phyloP scores from a whole-genome alignment of 495 filamentous ascomycete genomes.

The Neurospora terricola region DNA sequence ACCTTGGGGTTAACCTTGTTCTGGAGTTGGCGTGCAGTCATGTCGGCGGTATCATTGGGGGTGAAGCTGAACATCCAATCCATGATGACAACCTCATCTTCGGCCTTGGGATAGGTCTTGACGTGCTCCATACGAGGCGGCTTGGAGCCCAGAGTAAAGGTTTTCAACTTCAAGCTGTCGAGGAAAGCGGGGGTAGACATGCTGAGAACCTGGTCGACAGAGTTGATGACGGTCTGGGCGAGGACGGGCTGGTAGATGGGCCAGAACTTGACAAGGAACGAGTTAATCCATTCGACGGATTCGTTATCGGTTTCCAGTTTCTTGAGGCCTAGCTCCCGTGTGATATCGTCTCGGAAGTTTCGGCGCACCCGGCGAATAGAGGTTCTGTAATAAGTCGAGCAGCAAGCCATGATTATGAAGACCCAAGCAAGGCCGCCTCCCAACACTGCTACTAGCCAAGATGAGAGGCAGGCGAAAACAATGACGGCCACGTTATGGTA shows the following conservation, averaged over 20 bases:
- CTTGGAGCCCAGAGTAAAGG: constrained; percentile 87
- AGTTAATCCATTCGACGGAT: constrained; percentile 98
- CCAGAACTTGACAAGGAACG: constrained; percentile 97
- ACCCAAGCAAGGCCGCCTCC: constrained; percentile 92
- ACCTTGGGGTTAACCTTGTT: constrained; percentile 97
- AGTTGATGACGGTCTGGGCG: constrained; percentile 80
- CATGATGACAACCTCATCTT: constrained; percentile 94
- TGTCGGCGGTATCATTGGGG: constrained; percentile 82
- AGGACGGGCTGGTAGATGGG: constrained; percentile 94
- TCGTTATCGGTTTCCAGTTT: constrained; percentile 87
- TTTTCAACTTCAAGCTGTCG: constrained; percentile 84
- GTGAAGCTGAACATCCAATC: constrained; percentile 99
- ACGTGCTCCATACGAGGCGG: constrained; percentile 94
- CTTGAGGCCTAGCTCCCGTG: constrained; percentile 83
- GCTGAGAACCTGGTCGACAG: constrained; percentile 91
- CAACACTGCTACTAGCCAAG: constrained; percentile 80
- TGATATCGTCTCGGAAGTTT: constrained; percentile 92
- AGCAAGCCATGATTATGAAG: constrained; percentile 81
- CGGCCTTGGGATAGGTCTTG: constrained; percentile 92
- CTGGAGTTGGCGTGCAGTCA: constrained; percentile 82
- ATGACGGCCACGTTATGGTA: constrained; percentile 94
- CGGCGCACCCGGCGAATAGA: constrained; percentile 86
- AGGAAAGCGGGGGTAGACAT: constrained; percentile 84
- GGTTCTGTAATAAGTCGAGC: constrained; percentile 93
- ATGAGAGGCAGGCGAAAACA: constrained; percentile 79